Evolutionary conservation across 257 asterid genomes (phyloP).

Genomic region (Solanum gracilifrons): DNA sequence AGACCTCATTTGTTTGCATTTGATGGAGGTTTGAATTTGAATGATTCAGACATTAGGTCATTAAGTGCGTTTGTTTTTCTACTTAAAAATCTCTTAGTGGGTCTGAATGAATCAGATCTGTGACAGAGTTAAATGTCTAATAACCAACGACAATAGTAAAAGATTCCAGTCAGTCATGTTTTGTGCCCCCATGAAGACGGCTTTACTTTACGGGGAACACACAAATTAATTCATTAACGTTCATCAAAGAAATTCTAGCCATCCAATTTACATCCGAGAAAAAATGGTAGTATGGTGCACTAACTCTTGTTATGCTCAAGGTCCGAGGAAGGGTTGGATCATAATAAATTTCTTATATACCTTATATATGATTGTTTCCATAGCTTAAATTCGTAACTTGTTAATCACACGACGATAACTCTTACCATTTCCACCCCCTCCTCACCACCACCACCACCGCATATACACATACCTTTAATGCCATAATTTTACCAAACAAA

Average conservation of each 20-base stretch:
- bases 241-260: background rate
- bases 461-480: background rate
- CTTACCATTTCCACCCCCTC: background rate
- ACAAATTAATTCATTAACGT: background rate
- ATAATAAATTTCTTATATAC: background rate
- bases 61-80: too few species aligned
- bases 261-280: background rate
- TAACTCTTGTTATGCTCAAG: background rate
- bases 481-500: background rate
- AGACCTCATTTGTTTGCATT: too few species aligned
- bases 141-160: background rate
- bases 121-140: background rate
- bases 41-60: too few species aligned
- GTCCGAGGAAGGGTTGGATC: background rate
- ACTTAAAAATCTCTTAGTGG: too few species aligned
- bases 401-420: background rate
- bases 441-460: background rate
- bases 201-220: background rate
- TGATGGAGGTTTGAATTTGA: rapidly evolving
- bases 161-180: background rate
- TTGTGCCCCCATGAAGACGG: background rate
- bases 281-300: rapidly evolving
- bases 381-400: background rate
- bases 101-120: too few species aligned
- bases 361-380: rapidly evolving